phyloP scores from a whole-genome alignment of 495 filamentous ascomycete genomes.

The Daldinia vernicosa region DNA sequence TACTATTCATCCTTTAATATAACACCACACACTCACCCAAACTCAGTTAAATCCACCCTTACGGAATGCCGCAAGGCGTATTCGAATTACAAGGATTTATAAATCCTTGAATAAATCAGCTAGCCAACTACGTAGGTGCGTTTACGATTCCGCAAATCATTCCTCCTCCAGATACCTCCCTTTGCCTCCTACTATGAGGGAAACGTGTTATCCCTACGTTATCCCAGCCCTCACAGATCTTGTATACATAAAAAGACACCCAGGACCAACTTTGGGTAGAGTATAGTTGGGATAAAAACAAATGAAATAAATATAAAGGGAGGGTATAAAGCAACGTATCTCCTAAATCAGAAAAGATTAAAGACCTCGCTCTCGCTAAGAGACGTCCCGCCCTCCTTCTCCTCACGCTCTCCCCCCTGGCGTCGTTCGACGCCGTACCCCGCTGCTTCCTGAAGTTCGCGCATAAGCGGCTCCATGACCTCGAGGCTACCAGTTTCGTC shows the following conservation, averaged over 20 bases:
- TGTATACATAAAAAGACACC: neutral
- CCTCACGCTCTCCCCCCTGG: neutral
- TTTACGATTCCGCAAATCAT: neutral
- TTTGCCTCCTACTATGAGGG: neutral
- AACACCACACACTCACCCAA: no score
- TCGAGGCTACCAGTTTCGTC: slow-evolving; percentile 12
- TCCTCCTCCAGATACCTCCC: neutral
- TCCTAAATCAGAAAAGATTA: slow-evolving; percentile 29
- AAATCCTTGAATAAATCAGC: neutral
- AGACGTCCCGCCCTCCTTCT: slow-evolving; percentile 5
- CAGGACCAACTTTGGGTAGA: neutral
- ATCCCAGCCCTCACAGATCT: neutral
- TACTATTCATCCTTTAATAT: no score
- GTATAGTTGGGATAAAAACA: neutral
- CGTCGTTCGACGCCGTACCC: neutral
- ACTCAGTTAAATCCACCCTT: no score
- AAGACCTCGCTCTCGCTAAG: slow-evolving; percentile 32
- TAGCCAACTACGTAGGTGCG: neutral
- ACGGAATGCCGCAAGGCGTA: neutral
- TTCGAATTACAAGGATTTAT: neutral
- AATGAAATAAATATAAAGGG: slow-evolving; percentile 13
- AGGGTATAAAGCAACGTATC: slow-evolving; percentile 22
- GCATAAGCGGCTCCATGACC: slow-evolving; percentile 38
- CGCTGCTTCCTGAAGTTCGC: slow-evolving; percentile 31
- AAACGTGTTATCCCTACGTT: neutral